A percentile compares a stretch with the other conserved stretches of the same genome.
These are phyloP conservation scores for Populus hybrid DNA, from an alignment of 441 rosid species.

Conservation along the genomic window DNA sequence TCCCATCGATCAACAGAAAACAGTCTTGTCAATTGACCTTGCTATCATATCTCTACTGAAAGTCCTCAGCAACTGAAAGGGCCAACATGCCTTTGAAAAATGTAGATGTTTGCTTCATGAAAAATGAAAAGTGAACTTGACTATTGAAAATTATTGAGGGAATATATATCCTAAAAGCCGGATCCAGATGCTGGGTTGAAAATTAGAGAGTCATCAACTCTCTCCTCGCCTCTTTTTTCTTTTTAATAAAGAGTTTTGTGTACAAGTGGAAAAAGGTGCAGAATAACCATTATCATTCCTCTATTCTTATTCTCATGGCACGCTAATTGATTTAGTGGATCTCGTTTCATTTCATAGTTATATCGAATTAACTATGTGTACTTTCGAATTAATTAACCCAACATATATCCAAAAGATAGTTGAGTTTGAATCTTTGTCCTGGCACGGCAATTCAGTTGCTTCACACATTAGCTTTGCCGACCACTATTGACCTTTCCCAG, in stretches of 20 bases:
- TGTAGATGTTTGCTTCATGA: neutral
- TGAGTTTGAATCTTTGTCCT: neutral
- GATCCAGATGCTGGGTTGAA: conserved; percentile 21
- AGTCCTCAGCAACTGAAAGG: conserved; percentile 10
- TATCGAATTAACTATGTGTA: neutral
- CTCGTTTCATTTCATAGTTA: neutral
- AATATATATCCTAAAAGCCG: neutral
- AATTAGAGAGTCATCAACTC: conserved; percentile 5
- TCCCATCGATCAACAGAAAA: neutral
- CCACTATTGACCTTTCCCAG: neutral
- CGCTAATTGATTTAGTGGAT: neutral
- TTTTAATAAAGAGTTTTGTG: neutral
- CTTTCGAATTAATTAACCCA: neutral
- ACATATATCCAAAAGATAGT: neutral
- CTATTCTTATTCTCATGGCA: neutral
- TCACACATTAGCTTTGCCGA: neutral
- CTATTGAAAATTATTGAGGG: conserved; percentile 15
- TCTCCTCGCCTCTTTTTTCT: neutral
- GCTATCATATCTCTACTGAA: neutral
- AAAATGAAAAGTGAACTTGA: conserved; percentile 16
- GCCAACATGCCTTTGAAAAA: conserved; percentile 5
- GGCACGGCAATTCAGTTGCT: neutral
- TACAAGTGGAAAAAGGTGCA: neutral
- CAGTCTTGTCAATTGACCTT: neutral
- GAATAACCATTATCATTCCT: neutral